Evolutionary conservation across 495 filamentous ascomycete genomes (phyloP).

Genomic region (Bryoglossum gracile): DNA sequence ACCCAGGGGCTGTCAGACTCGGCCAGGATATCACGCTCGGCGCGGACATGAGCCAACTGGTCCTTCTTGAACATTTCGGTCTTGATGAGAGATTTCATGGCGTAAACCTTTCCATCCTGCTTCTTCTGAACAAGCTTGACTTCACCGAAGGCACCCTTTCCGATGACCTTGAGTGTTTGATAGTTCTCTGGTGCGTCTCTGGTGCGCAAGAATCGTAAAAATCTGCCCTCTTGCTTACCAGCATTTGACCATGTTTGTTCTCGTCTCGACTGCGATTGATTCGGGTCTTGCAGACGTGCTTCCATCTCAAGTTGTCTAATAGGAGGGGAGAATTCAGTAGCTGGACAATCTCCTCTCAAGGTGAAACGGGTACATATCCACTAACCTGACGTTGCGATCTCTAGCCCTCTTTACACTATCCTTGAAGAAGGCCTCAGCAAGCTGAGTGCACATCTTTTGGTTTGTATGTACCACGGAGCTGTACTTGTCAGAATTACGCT

Average conservation of each 20-base stretch:
- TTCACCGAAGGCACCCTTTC: conserved; percentile 98
- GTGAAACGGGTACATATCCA: too few species aligned
- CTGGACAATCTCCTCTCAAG: too few species aligned
- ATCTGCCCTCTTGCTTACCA: conserved; percentile 78
- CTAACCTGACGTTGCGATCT: conserved; percentile 81
- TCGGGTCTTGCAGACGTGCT: conserved; percentile 65
- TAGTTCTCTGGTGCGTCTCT: conserved; percentile 90
- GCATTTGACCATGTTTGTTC: conserved; percentile 70
- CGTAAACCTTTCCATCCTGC: conserved; percentile 94
- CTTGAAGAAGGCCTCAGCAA: conserved; percentile 88
- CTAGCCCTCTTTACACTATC: conserved; percentile 88
- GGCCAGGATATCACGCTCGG: conserved; percentile 93
- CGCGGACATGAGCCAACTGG: conserved; percentile 95
- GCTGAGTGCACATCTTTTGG: conserved; percentile 66
- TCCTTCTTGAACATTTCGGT: conserved; percentile 99
- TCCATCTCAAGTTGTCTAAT: conserved; percentile 84
- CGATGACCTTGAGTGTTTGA: conserved; percentile 92
- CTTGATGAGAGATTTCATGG: conserved; percentile 96
- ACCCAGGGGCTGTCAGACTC: conserved; percentile 99
- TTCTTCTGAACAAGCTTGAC: conserved; percentile 95
- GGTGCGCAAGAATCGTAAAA: conserved; percentile 88
- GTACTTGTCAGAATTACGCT: conserved; percentile 71
- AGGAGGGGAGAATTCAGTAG: neutral
- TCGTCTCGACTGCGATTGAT: conserved; percentile 65
- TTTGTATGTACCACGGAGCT: conserved; percentile 55